Evolutionary conservation across 2,329 filamentous ascomycete genomes (phyloP).

Genomic region (Scleromitrula shiraiana): DNA sequence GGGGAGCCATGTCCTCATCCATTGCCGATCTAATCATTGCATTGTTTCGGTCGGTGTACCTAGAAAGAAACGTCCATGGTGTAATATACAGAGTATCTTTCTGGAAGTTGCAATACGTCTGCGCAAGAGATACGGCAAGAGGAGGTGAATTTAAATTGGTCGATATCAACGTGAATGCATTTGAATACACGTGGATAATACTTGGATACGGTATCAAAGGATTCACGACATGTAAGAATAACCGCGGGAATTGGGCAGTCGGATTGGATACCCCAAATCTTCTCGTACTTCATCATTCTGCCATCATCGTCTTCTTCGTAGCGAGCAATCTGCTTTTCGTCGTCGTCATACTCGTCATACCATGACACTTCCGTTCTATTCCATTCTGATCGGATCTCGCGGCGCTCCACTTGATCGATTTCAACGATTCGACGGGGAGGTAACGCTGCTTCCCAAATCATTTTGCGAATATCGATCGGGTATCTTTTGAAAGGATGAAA

Average conservation of each 20-base stretch:
- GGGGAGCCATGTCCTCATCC: too few species aligned
- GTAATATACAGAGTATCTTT: constrained; percentile 3
- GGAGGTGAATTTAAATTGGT: too few species aligned
- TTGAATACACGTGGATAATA: constrained; percentile 1
- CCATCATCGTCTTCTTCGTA: not conserved
- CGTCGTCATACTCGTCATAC: not conserved
- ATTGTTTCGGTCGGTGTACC: not conserved
- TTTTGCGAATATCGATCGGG: not conserved
- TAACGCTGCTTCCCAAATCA: not conserved
- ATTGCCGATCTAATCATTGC: too few species aligned
- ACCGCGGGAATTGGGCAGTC: not conserved
- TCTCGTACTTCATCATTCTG: not conserved
- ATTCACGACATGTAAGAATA: constrained; percentile 4
- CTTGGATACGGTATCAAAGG: not conserved
- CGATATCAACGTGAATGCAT: not conserved
- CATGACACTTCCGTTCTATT: not conserved
- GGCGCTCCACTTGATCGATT: not conserved
- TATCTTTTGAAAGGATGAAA: not conserved
- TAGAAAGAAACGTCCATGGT: not conserved
- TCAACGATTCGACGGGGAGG: not conserved
- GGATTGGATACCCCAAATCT: not conserved
- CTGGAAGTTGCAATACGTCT: constrained; percentile 6
- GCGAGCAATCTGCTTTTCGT: not conserved
- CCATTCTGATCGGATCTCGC: not conserved
- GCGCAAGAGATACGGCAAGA: not conserved